Evolutionary conservation across 371 early-diverging fungal genomes (phyloP).

Genomic region (Mortierella sp.): DNA sequence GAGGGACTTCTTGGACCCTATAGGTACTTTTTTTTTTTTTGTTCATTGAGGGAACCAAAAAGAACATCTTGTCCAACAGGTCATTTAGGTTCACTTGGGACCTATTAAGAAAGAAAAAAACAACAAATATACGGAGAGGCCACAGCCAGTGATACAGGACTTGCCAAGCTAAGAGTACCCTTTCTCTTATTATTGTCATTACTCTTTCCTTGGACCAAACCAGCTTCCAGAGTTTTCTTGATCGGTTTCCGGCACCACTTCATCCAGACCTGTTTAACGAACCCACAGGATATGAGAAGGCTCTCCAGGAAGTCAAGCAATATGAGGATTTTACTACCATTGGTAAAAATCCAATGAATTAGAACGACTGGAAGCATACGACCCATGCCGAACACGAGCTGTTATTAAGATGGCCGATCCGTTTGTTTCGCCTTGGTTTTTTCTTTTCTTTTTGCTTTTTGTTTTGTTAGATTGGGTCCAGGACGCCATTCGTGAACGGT

Average conservation of each 20-base stretch:
- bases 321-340: conserved; percentile 91
- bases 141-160: no score
- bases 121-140: no score
- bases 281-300: conserved; percentile 61
- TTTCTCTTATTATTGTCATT: neutral
- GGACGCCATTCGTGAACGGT: conserved; percentile 85
- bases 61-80: no score
- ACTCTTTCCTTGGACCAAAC: neutral
- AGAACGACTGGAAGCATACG: neutral
- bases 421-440: neutral
- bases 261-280: conserved; percentile 47
- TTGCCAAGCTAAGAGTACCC: no score
- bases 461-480: conserved; percentile 85
- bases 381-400: neutral
- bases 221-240: conserved; percentile 51
- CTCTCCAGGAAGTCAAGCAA: conserved; percentile 69
- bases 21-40: conserved; percentile 20
- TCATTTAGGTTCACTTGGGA: no score
- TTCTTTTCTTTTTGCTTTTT: neutral
- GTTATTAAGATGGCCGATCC: conserved; percentile 1
- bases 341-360: conserved; percentile 53
- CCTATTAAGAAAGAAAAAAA: no score
- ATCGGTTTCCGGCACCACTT: conserved; percentile 49
- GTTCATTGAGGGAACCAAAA: neutral
- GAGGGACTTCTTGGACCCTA: conserved; percentile 44